A percentile compares a stretch with the other conserved stretches of the same genome.
Conservation (phyloP, 1,139 yeast genomes). For the Yamadazyma diddensiae region DNA sequence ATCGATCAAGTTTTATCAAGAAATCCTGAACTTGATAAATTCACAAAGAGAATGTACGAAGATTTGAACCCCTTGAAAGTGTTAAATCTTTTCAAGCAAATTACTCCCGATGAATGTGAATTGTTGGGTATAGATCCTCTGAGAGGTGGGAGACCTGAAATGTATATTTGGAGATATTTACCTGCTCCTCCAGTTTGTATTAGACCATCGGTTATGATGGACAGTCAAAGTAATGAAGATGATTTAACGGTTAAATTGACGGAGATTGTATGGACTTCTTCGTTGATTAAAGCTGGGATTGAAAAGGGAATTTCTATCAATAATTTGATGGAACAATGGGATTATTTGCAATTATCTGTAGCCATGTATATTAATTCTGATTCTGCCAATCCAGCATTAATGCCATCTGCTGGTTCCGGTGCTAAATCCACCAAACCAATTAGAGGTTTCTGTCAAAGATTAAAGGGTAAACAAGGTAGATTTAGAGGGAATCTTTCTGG, state of each 20-base stretch:
- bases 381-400: slow-evolving; percentile 78
- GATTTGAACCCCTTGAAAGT: slow-evolving; percentile 94
- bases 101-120: slow-evolving; percentile 86
- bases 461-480: slow-evolving; percentile 98
- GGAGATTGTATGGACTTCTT: slow-evolving; percentile 94
- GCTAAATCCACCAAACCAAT: slow-evolving; percentile 73
- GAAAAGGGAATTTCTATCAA: slow-evolving; percentile 92
- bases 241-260: slow-evolving; percentile 94
- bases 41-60: slow-evolving; percentile 83
- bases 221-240: slow-evolving; percentile 94
- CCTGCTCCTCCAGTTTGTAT: slow-evolving; percentile 99
- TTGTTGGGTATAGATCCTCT: slow-evolving; percentile 86
- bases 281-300: slow-evolving; percentile 88
- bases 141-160: slow-evolving; percentile 91
- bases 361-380: slow-evolving; percentile 98
- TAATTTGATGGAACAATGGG: slow-evolving; percentile 98
- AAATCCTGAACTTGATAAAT: slow-evolving; percentile 87
- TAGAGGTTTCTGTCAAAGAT: slow-evolving; percentile 93
- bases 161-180: slow-evolving; percentile 92
- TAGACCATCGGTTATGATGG: slow-evolving; percentile 94
- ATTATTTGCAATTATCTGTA: slow-evolving; percentile 86
- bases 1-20: slow-evolving; percentile 67
- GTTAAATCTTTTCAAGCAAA: slow-evolving; percentile 79
- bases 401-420: slow-evolving; percentile 60
- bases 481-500: slow-evolving; percentile 98